phyloP scores from a whole-genome alignment of 208 protist genomes.

The Endotrypanum monterogeii region DNA sequence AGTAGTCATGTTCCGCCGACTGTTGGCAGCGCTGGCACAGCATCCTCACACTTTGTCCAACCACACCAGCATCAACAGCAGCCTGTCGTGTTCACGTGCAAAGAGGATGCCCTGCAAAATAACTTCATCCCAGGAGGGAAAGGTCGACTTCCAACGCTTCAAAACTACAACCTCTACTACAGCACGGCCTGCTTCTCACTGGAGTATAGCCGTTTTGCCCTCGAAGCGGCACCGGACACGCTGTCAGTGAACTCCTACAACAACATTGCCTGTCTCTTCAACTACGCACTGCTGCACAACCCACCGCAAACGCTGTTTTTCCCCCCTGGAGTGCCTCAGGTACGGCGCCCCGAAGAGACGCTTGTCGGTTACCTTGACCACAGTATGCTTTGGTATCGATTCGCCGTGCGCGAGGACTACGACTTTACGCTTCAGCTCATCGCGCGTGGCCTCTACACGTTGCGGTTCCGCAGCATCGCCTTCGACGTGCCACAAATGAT shows the following conservation, averaged over 20 bases:
- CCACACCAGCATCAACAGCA: slow-evolving; percentile 12
- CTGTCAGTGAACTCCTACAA: slow-evolving; percentile 85
- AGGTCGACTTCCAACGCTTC: slow-evolving; percentile 3
- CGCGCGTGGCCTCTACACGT: slow-evolving; percentile 63
- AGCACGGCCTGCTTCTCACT: slow-evolving; percentile 72
- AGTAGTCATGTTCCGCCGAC: not conserved
- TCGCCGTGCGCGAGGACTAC: slow-evolving; percentile 89
- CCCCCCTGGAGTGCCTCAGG: slow-evolving; percentile 27
- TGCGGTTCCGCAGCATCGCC: slow-evolving; percentile 79
- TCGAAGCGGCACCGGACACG: slow-evolving; percentile 42
- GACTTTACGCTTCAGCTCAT: slow-evolving; percentile 91
- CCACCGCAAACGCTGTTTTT: slow-evolving; percentile 50
- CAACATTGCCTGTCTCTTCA: slow-evolving; percentile 88
- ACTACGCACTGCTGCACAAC: slow-evolving; percentile 69
- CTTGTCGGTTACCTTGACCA: slow-evolving; percentile 44
- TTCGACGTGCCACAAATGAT: slow-evolving; percentile 88
- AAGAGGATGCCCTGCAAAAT: slow-evolving; percentile 38
- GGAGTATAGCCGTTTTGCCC: slow-evolving; percentile 81
- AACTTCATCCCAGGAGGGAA: slow-evolving; percentile 28
- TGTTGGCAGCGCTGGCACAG: not conserved
- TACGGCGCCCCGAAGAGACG: slow-evolving; percentile 43
- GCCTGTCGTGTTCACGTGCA: slow-evolving; percentile 35
- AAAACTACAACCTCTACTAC: slow-evolving; percentile 41
- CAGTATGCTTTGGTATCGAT: slow-evolving; percentile 81
- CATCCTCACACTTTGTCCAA: not conserved